A percentile compares a stretch with the other conserved stretches of the same genome.
Conservation (phyloP, 805 yeast genomes). For the Alloascoidea hylecoeti region DNA sequence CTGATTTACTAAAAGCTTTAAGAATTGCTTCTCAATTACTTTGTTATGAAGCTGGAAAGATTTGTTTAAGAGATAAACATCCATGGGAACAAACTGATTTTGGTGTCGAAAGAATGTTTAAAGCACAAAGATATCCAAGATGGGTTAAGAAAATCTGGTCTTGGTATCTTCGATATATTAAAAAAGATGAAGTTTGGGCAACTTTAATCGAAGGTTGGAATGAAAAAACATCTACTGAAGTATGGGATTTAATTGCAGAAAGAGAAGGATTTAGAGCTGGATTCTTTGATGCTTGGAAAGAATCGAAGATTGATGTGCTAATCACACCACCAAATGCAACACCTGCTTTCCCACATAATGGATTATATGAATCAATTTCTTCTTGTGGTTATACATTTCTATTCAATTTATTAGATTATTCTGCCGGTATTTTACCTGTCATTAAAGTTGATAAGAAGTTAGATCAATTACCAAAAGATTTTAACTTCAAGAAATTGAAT, state of each 20-base stretch:
- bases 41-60: slow-evolving; percentile 18
- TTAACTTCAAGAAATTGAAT: slow-evolving; percentile 16
- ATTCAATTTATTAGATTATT: slow-evolving; percentile 40
- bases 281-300: slow-evolving; percentile 20
- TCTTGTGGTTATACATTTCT: slow-evolving; percentile 38
- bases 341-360: slow-evolving; percentile 25
- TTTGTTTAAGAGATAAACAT: slow-evolving; percentile 11
- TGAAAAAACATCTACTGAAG: slow-evolving; percentile 18
- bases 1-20: slow-evolving; percentile 40
- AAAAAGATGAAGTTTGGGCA: slow-evolving; percentile 22
- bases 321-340: slow-evolving; percentile 26
- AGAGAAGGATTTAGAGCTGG: slow-evolving; percentile 20
- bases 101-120: slow-evolving; percentile 19
- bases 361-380: slow-evolving; percentile 18
- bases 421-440: slow-evolving; percentile 45
- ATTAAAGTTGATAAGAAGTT: slow-evolving; percentile 24
- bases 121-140: slow-evolving; percentile 19
- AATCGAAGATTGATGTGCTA: slow-evolving; percentile 20
- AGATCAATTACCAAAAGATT: slow-evolving; percentile 17
- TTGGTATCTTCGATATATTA: slow-evolving; percentile 16
- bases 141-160: slow-evolving; percentile 19
- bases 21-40: slow-evolving; percentile 35
- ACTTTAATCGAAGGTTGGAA: slow-evolving; percentile 19
- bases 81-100: slow-evolving; percentile 20
- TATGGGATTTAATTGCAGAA: slow-evolving; percentile 19